Percentiles rank a stretch among this genome's conserved stretches.
phyloP scores from a whole-genome alignment of 1,284 basidiomycete genomes.

The Apiotrichum akiyoshidainum region DNA sequence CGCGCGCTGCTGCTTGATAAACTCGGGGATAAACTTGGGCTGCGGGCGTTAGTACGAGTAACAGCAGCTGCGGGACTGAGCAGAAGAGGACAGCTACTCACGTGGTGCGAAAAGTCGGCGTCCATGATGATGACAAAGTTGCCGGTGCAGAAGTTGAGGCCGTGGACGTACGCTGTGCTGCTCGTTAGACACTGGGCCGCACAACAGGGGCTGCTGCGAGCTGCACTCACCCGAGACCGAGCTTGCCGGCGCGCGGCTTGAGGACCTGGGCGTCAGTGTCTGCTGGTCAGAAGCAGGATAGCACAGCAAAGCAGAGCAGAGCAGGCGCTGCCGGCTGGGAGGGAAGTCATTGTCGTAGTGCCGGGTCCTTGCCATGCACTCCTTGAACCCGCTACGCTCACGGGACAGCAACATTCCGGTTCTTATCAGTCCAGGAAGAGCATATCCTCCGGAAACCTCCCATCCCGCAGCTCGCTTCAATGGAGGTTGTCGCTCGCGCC shows the following conservation, averaged over 20 bases:
- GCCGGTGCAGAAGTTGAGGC: constrained; percentile 80
- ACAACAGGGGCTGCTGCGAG: too few species aligned
- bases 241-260: constrained; percentile 79
- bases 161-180: constrained; percentile 81
- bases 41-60: too few species aligned
- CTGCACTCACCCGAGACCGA: constrained; percentile 63
- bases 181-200: not conserved
- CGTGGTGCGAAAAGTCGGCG: constrained; percentile 91
- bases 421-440: not conserved
- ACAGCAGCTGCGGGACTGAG: too few species aligned
- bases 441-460: too few species aligned
- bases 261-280: constrained; percentile 57
- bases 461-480: too few species aligned
- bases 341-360: too few species aligned
- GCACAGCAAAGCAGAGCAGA: not conserved
- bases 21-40: constrained; percentile 87
- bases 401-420: too few species aligned
- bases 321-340: too few species aligned
- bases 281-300: not conserved
- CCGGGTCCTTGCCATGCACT: too few species aligned
- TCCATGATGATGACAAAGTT: constrained; percentile 97
- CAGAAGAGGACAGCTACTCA: constrained; percentile 52
- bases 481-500: too few species aligned
- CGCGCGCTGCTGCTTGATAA: constrained; percentile 76
- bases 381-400: too few species aligned